Evolutionary conservation across 2,329 filamentous ascomycete genomes (phyloP), one percentile per base, ranked within the genome.

Genomic region (Bipolaris cookei): DNA sequence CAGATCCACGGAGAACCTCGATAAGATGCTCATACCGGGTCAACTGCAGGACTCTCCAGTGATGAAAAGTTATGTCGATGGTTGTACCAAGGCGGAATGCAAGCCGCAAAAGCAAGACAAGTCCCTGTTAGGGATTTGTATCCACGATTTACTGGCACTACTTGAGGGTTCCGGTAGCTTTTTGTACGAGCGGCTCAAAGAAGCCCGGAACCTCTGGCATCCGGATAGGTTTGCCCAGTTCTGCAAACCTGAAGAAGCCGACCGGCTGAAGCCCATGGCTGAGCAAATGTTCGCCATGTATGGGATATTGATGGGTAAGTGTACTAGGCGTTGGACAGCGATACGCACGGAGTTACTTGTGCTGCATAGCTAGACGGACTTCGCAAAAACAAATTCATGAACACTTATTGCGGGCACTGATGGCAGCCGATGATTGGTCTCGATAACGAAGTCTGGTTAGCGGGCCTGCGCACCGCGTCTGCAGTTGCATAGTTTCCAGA

Each of bases 191-290:
- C 69, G 65, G 59, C 61, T 76, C 25, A 73, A 71, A 54, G 59
- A 65, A 10, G 61, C 66, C 42, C 63, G 73, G 14, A 69, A 65
- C 51, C 42, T 66, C 30, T 76, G 70, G 69, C 73, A 76, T 37
- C 73, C 73, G 32, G 73, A 76, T 42, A 67, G 63, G 25, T 75
- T 75, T 42, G 67, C 62, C 30, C 63, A 67, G 42, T 66, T 56
- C 51, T 72, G 71, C 58, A 59, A 65, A 37, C 20, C 61, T 10
- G 62, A 67, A 2, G 49, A 62, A 32, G 61, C 51, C 13, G 70
- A 71, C 2, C 42, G 34, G 0, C 52, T 75, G 35, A 70, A 67
- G 59, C 48, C 50, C 25, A 66, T 61, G 49, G 66, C 72, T 1
- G 63, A 70, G 49, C 51, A 65, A 18, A 53, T 75, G 46, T 76